Evolutionary conservation across 352 stramenopile species (phyloP), one percentile per base, ranked within the genome.

Genomic region (Phytopythium oedochilum): DNA sequence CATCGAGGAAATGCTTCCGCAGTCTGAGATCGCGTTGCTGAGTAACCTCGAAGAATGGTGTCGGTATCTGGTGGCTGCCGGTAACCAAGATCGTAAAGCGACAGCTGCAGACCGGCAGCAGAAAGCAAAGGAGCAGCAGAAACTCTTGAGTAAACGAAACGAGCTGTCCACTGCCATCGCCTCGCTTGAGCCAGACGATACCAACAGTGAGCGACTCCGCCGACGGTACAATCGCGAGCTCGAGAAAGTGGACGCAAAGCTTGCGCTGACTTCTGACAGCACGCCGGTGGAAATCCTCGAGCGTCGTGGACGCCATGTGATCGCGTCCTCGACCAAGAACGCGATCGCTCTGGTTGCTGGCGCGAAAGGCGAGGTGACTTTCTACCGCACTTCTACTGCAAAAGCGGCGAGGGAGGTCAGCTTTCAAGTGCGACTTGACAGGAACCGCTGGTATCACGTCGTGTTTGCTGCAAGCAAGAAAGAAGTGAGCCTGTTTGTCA

Each of bases 381-480:
- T 81, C 55, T 80, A 73, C 39, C 72, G 71, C 1, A 59, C 59
- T 8, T 50, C 46, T 3, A 36, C 52, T 28, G 39, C 60, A 15
- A 77, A 70, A 42, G 61, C 58, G 1, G 61, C 58, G 7, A 52
- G 61, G 25, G 76, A 83, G 48, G 78, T 87, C 5, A 70, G 66
- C n/a, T 78, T 92, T 20, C 50, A 76, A 36, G 59, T 60, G 25
- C 43, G 61, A 1, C 32, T 92, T 11, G 57, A 70, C 25, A 68
- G 77, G 25, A 67, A 71, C 7, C 71, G 66, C n/a, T 92, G 79
- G 79, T 50, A 75, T 44, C 82, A 92, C 59, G 36, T 92, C 31
- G 75, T 70, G 8, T 66, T 90, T 23, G 73, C 67, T 39, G 79
- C 75, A 2, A 70, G 66, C 20, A 59, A 60, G 49, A 75, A 74